Percentiles rank a stretch among this genome's conserved stretches.
phyloP scores from a whole-genome alignment of 2,329 filamentous ascomycete species.

The Cadophora sp. region DNA sequence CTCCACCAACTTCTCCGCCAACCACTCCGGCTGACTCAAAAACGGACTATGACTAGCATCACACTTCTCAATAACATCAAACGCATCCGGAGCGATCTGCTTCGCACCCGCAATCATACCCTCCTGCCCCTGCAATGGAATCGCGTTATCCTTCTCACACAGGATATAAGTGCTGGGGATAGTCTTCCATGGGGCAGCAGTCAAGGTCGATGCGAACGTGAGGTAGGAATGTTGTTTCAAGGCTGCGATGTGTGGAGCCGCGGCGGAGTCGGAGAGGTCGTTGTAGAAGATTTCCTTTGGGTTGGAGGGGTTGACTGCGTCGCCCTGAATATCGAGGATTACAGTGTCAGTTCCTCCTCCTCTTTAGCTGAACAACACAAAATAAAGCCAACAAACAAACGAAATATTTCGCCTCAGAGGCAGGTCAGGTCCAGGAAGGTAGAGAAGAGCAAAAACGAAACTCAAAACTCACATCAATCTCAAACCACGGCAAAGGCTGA shows the following conservation, averaged over 20 bases:
- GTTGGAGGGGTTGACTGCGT: constrained; percentile 31
- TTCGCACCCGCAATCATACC: constrained; percentile 44
- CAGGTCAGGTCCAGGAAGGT: not conserved
- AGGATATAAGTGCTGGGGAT: constrained; percentile 51
- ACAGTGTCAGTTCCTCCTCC: no score
- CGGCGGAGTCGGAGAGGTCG: constrained; percentile 42
- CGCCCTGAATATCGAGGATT: not conserved
- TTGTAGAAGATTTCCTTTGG: constrained; percentile 46
- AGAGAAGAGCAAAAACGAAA: no score
- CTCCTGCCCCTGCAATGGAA: constrained; percentile 47
- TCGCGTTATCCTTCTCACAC: constrained; percentile 50
- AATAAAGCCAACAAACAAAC: no score
- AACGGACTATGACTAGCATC: constrained; percentile 38
- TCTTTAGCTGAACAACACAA: no score
- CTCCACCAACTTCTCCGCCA: constrained; percentile 32
- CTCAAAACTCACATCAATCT: constrained; percentile 28
- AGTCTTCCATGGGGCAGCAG: constrained; percentile 48
- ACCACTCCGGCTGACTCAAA: constrained; percentile 34
- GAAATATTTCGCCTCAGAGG: not conserved
- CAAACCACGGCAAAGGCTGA: constrained; percentile 31
- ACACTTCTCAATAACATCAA: constrained; percentile 36
- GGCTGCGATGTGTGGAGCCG: constrained; percentile 31
- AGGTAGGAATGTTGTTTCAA: constrained; percentile 44
- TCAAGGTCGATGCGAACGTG: constrained; percentile 39
- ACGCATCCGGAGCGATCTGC: constrained; percentile 23